Evolutionary conservation across 257 asterid genomes (phyloP).

Genomic region (Capsicum chinense): DNA sequence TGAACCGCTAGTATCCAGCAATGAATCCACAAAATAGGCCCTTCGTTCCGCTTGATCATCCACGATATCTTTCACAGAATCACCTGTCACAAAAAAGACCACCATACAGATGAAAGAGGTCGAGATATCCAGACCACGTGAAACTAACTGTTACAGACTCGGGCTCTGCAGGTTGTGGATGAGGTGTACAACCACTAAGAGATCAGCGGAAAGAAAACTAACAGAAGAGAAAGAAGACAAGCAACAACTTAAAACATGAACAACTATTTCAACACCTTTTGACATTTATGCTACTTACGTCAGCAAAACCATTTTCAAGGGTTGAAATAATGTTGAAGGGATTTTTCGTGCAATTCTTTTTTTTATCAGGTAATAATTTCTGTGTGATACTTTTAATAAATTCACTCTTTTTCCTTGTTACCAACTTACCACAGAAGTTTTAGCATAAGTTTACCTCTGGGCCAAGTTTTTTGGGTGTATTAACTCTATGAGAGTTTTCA

Average conservation of each 20-base stretch:
- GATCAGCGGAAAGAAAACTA: not conserved
- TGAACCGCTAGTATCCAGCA: constrained; percentile 52
- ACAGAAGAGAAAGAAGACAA: constrained; percentile 13
- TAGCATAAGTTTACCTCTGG: constrained; percentile 7
- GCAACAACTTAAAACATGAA: constrained; percentile 9
- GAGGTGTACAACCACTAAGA: constrained; percentile 18
- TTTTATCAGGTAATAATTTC: constrained; percentile 5
- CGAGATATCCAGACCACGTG: not conserved
- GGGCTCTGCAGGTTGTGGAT: constrained; percentile 16
- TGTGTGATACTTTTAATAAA: not conserved
- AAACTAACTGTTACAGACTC: constrained; percentile 8
- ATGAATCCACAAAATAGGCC: constrained; percentile 81
- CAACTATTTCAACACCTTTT: not conserved
- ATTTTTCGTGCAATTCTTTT: not conserved
- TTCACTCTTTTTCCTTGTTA: not conserved
- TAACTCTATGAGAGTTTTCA: constrained; percentile 16
- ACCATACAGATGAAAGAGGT: constrained; percentile 6
- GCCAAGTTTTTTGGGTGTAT: not conserved
- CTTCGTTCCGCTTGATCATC: constrained; percentile 69
- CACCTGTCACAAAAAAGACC: constrained; percentile 47
- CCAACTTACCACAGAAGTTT: not conserved
- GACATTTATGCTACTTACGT: not conserved
- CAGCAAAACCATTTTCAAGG: not conserved
- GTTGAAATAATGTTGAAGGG: constrained; percentile 1
- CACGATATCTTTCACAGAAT: constrained; percentile 48